Percentiles rank a stretch among this genome's conserved stretches.
phyloP scores from a whole-genome alignment of 768 basidiomycete genomes.

The Austroboletus eburneus region DNA sequence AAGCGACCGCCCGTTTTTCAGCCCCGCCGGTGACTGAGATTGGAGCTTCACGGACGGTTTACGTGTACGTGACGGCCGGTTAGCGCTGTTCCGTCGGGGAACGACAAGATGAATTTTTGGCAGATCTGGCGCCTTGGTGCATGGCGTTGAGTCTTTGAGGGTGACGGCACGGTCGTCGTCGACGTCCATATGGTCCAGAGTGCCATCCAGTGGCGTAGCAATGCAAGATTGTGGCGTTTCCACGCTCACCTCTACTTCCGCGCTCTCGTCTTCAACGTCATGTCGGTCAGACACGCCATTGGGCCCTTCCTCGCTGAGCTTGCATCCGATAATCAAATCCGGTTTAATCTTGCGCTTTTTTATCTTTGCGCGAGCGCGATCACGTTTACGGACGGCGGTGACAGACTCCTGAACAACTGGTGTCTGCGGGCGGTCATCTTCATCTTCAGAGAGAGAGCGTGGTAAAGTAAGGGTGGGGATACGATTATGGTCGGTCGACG shows the following conservation, averaged over 20 bases:
- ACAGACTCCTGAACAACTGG: conserved; percentile 17
- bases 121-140: neutral
- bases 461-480: conserved; percentile 17
- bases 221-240: conserved; percentile 28
- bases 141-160: neutral
- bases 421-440: conserved; percentile 12
- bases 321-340: conserved; percentile 31
- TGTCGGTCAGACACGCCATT: conserved; percentile 50
- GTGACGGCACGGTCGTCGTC: conserved; percentile 8
- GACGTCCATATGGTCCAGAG: conserved; percentile 13
- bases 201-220: conserved; percentile 14
- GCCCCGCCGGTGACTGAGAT: conserved; percentile 10
- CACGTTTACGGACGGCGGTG: conserved; percentile 27
- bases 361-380: conserved; percentile 50
- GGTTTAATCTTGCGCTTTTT: conserved; percentile 47
- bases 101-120: conserved; percentile 1
- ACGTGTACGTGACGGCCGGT: conserved; percentile 22
- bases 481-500: conserved; percentile 21
- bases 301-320: conserved; percentile 25
- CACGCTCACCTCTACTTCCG: conserved; percentile 52
- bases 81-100: conserved; percentile 6
- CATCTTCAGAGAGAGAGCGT: conserved; percentile 34
- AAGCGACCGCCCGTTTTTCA: conserved; percentile 7
- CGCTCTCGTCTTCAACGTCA: conserved; percentile 58
- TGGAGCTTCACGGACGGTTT: conserved; percentile 32